These are phyloP conservation scores for Ichthyophthirius multifiliis DNA, from an alignment of 169 alveolate genomes.

Conservation along the genomic window DNA sequence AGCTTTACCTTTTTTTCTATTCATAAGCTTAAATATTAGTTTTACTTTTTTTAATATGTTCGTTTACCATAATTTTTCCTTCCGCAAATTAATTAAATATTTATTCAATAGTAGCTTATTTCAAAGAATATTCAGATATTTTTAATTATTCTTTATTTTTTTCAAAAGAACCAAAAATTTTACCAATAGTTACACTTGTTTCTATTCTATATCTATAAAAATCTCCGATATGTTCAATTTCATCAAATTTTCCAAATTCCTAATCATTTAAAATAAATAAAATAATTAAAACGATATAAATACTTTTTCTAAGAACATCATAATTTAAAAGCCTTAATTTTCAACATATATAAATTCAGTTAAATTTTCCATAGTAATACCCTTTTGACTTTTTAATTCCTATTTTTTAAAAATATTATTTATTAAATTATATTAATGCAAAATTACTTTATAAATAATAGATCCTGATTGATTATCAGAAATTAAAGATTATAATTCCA, in stretches of 20 bases:
- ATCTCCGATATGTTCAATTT: constrained; percentile 40
- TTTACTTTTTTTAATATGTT: not conserved
- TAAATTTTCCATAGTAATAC: constrained; percentile 22
- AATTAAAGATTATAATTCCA: not conserved
- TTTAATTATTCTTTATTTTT: constrained; percentile 3
- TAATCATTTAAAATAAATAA: no score
- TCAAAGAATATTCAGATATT: constrained; percentile 28
- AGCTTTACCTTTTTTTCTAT: no score
- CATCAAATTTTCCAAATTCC: constrained; percentile 22
- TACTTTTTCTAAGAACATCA: not conserved
- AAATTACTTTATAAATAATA: constrained; percentile 1
- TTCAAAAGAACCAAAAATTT: constrained; percentile 32
- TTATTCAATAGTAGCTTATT: constrained; percentile 40
- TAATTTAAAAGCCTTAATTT: constrained; percentile 5
- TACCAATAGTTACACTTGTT: constrained; percentile 23
- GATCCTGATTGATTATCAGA: constrained; percentile 25
- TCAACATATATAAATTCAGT: constrained; percentile 34
- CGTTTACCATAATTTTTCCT: not conserved
- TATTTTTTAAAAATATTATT: not conserved
- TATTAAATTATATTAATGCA: not conserved
- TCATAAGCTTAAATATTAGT: no score
- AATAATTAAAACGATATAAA: no score
- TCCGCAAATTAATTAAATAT: constrained; percentile 36
- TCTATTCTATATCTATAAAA: constrained; percentile 39
- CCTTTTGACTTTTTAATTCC: constrained; percentile 8